These are phyloP conservation scores for Hagleromyces aurorensis DNA, from an alignment of 805 yeast species.

Conservation along the genomic window DNA sequence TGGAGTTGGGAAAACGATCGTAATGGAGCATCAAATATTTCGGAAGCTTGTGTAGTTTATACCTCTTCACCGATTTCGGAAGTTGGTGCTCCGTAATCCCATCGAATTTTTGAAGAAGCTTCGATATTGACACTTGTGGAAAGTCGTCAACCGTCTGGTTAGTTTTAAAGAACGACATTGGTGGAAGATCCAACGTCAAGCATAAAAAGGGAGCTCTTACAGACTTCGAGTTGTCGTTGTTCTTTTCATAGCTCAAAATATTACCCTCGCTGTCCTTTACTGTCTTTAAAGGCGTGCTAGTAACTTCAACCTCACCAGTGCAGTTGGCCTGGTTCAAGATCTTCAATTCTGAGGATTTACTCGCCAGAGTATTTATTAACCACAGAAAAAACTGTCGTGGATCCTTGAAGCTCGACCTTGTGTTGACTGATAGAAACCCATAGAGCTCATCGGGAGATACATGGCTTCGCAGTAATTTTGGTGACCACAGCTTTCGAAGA, in stretches of 20 bases:
- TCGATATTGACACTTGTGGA: conserved; percentile 43
- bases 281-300: conserved; percentile 22
- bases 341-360: conserved; percentile 24
- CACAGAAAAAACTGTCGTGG: conserved; percentile 56
- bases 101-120: conserved; percentile 38
- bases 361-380: conserved; percentile 44
- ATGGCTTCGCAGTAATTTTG: conserved; percentile 48
- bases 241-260: conserved; percentile 13
- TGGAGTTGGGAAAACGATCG: conserved; percentile 43
- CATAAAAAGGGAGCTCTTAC: conserved; percentile 22
- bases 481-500: conserved; percentile 58
- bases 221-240: conserved; percentile 9
- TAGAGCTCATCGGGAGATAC: conserved; percentile 62
- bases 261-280: conserved; percentile 22
- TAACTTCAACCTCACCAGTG: conserved; percentile 45
- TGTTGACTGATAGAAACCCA: conserved; percentile 38
- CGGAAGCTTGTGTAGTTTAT: conserved; percentile 40
- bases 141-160: conserved; percentile 38
- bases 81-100: conserved; percentile 29
- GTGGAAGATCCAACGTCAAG: conserved; percentile 53
- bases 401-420: conserved; percentile 40
- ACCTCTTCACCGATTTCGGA: conserved; percentile 32
- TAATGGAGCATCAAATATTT: conserved; percentile 47
- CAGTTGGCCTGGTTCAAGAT: conserved; percentile 31
- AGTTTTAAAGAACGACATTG: conserved; percentile 46